These are phyloP conservation scores for Ophiobolus disseminans DNA, from an alignment of 2,329 filamentous ascomycete species.

Conservation along the genomic window DNA sequence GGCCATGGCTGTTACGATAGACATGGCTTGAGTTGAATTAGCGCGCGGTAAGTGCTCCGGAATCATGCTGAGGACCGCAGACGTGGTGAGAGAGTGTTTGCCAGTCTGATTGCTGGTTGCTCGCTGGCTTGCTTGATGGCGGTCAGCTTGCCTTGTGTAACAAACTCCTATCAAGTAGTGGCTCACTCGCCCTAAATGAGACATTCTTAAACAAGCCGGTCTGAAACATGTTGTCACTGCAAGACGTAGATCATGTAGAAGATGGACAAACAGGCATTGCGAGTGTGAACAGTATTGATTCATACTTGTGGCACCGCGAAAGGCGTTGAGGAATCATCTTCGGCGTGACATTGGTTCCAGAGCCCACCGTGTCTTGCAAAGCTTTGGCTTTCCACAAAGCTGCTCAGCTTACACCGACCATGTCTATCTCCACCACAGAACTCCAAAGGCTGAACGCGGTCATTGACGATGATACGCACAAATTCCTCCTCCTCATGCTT, in stretches of 20 bases:
- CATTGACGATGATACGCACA: constrained; percentile 83
- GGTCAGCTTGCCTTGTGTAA: not conserved
- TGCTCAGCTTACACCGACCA: constrained; percentile 73
- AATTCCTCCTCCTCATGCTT: constrained; percentile 66
- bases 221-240: not conserved
- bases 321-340: too few species aligned
- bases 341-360: constrained; percentile 69
- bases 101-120: constrained; percentile 5
- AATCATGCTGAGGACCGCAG: not conserved
- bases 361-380: constrained; percentile 76
- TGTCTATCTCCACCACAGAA: constrained; percentile 73
- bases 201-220: not conserved
- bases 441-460: constrained; percentile 75
- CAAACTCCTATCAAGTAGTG: too few species aligned
- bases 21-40: not conserved
- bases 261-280: not conserved
- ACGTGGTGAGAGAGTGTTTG: not conserved
- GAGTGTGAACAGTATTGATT: not conserved
- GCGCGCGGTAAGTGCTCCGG: not conserved
- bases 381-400: constrained; percentile 75
- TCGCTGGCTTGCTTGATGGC: constrained; percentile 4
- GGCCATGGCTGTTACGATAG: not conserved
- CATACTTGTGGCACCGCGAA: not conserved
- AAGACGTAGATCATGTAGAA: not conserved
- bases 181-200: constrained; percentile 4